Evolutionary conservation across 1,284 basidiomycete species (phyloP), one percentile per base, ranked within the genome.

Genomic region (Taiwanofungus camphoratus): DNA sequence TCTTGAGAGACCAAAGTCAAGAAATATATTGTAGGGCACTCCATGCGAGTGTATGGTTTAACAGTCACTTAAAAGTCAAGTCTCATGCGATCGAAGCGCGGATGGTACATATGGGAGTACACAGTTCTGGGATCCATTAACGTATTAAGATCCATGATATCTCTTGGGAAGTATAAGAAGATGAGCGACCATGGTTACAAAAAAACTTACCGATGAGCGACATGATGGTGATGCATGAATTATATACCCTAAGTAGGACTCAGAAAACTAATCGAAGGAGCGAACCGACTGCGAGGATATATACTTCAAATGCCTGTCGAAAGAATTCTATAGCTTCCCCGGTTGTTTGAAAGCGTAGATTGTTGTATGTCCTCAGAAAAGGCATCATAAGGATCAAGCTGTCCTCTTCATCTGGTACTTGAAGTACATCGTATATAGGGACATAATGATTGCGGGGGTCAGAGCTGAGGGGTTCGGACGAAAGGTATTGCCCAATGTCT

Each of bases 1-100:
- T 7, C 60, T 48, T 4, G 70, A 69, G 9, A 66, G 36, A 0
- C 66, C 66, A 19, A 68, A 69, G 39, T 70, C 60, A 16, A 53
- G 54, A 34, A 63, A 42, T 70, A 70, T 29, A 53, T 57, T 3
- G 57, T 48, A 0, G 61, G 61, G 1, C 42, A 44, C 33, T 51
- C 45, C 0, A 61, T 65, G 2, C 65, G 58, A 15, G 56, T 52
- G 47, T 49, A 46, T 29, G 53, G 49, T 35, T 54, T 53, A 13
- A 55, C 61, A 21, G 27, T 36, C 11, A 49, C 49, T 23, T 39
- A 37, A 7, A 47, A 45, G 35, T 61, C 52, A 11, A 44, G 53
- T n/a, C 34, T 49, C 35, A 21, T 36, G 7, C 23, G 6, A 0
- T 30, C 27, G 0, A 15, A 22, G 1, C 42, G 20, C 6, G 65